Conservation (phyloP, 768 basidiomycete species). For the Leucosporidium creatinivorum region DNA sequence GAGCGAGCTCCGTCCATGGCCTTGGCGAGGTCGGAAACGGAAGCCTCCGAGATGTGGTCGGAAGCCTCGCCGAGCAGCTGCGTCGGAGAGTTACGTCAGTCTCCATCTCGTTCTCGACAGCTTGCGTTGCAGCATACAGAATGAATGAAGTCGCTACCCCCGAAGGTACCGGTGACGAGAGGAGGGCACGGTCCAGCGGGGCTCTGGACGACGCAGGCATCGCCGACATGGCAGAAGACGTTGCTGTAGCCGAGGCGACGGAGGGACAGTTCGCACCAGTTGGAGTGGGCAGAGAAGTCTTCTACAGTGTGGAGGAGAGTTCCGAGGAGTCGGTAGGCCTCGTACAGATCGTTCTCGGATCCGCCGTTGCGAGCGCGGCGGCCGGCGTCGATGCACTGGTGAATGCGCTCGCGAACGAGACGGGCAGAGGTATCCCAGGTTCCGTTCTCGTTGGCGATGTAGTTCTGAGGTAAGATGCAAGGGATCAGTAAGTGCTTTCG, state of each 20-base stretch:
- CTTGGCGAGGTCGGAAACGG: constrained; percentile 77
- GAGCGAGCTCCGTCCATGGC: constrained; percentile 54
- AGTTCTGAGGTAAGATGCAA: constrained; percentile 50
- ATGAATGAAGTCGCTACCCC: constrained; percentile 59
- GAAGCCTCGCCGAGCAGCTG: constrained; percentile 43
- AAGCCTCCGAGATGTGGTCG: constrained; percentile 60
- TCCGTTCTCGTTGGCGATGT: constrained; percentile 66
- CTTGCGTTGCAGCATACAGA: constrained; percentile 40
- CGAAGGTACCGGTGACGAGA: constrained; percentile 61
- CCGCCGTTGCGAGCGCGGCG: constrained; percentile 50
- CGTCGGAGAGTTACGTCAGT: neutral
- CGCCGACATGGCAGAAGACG: constrained; percentile 82
- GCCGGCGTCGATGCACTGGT: constrained; percentile 71
- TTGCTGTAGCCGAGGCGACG: constrained; percentile 63
- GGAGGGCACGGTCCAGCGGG: constrained; percentile 70
- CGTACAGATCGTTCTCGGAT: constrained; percentile 50
- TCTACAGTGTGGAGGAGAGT: constrained; percentile 39
- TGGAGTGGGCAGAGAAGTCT: constrained; percentile 62
- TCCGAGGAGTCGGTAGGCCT: constrained; percentile 66
- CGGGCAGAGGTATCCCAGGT: constrained; percentile 87
- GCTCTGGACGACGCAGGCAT: constrained; percentile 63
- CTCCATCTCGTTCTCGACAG: neutral
- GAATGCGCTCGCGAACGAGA: constrained; percentile 63
- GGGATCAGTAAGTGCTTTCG: neutral
- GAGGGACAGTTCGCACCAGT: constrained; percentile 74